Evolutionary conservation across 1,284 basidiomycete species (phyloP).

Genomic region (Singerocomus rubriflavus): DNA sequence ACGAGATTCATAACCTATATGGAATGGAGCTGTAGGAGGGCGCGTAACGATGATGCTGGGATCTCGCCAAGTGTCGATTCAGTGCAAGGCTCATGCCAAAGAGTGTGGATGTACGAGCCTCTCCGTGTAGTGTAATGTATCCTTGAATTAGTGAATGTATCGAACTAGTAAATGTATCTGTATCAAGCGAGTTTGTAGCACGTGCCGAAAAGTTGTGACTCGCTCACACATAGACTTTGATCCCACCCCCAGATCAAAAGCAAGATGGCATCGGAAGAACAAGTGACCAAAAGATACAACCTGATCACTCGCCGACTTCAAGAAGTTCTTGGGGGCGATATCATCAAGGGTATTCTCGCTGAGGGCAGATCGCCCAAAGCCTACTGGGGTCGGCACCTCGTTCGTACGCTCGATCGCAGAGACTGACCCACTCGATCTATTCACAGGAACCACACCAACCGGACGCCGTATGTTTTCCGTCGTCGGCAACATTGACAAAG

Average conservation of each 20-base stretch:
- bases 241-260: slow-evolving; percentile 2
- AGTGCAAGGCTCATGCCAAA: neutral
- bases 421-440: slow-evolving; percentile 3
- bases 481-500: neutral
- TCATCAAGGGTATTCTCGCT: slow-evolving; percentile 77
- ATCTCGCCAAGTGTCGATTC: neutral
- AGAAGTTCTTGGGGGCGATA: slow-evolving; percentile 87
- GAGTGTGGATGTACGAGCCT: neutral
- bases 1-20: neutral
- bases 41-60: neutral
- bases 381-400: slow-evolving; percentile 78
- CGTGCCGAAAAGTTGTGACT: slow-evolving; percentile 9
- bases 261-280: slow-evolving; percentile 27
- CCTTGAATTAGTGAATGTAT: neutral
- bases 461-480: slow-evolving; percentile 76
- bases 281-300: slow-evolving; percentile 67
- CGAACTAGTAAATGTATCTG: too few relatives aligned
- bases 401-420: neutral
- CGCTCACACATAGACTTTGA: neutral
- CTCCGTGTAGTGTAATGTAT: neutral
- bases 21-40: neutral
- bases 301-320: slow-evolving; percentile 86
- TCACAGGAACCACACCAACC: slow-evolving; percentile 85
- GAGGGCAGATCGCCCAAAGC: slow-evolving; percentile 77
- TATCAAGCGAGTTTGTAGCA: neutral